Percentiles rank a stretch among this genome's conserved stretches.
Evolutionary conservation across 768 basidiomycete genomes (phyloP).

Genomic region (Butyriboletus loyo): DNA sequence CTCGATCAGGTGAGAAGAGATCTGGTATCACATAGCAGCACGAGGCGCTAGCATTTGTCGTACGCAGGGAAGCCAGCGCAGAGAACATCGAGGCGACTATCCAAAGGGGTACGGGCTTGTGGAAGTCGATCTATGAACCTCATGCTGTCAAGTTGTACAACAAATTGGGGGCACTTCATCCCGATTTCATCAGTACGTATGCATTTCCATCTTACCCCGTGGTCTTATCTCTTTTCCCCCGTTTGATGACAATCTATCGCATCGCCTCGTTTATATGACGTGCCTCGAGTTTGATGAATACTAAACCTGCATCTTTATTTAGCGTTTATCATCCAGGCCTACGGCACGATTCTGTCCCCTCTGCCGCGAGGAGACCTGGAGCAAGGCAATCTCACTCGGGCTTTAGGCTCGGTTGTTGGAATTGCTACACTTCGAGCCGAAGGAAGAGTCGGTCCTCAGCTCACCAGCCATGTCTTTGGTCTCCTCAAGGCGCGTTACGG

Average conservation of each 20-base stretch:
- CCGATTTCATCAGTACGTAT: constrained; percentile 87
- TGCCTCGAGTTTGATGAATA: constrained; percentile 32
- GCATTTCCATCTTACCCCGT: constrained; percentile 31
- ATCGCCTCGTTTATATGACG: constrained; percentile 31
- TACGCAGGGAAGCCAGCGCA: constrained; percentile 52
- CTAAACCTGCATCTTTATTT: constrained; percentile 25
- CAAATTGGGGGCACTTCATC: constrained; percentile 86
- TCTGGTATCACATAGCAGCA: constrained; percentile 13
- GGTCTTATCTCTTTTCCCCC: constrained; percentile 28
- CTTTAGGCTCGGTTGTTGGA: constrained; percentile 80
- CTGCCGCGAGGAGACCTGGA: constrained; percentile 63
- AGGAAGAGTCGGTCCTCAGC: constrained; percentile 79
- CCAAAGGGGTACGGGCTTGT: constrained; percentile 67
- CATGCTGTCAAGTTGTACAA: constrained; percentile 85
- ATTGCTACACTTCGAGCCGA: constrained; percentile 85
- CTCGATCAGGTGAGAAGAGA: constrained; percentile 56
- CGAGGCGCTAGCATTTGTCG: constrained; percentile 23
- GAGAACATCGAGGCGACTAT: constrained; percentile 68
- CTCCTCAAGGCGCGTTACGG: constrained; percentile 77
- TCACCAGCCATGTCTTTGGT: constrained; percentile 86
- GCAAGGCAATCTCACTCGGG: constrained; percentile 83
- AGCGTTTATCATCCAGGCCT: constrained; percentile 88
- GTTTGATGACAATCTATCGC: constrained; percentile 27
- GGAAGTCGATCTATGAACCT: constrained; percentile 87
- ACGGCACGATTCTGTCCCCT: constrained; percentile 76